Evolutionary conservation across 768 basidiomycete species (phyloP).

Genomic region (Termitomyces sp.): DNA sequence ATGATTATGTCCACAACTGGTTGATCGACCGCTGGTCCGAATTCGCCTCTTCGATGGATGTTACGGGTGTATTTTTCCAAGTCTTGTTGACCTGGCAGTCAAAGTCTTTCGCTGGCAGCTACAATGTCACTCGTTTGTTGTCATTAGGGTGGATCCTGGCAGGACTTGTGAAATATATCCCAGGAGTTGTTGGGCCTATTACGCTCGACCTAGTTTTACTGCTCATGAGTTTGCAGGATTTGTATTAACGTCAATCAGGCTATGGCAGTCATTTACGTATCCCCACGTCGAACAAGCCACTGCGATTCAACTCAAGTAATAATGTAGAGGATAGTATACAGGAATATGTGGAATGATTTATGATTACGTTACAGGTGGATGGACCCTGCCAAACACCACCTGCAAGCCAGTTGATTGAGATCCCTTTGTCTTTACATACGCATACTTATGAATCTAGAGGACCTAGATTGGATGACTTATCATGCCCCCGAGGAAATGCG

Average conservation of each 20-base stretch:
- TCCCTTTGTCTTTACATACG: neutral
- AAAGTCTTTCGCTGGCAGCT: conserved; percentile 19
- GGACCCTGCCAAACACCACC: too few species aligned
- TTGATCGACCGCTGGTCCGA: conserved; percentile 3
- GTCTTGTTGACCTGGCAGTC: conserved; percentile 18
- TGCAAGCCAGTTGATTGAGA: too few species aligned
- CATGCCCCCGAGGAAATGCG: conserved; percentile 6
- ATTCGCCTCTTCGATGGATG: conserved; percentile 5
- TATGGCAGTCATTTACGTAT: conserved; percentile 7
- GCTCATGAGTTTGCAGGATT: conserved; percentile 1
- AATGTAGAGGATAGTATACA: too few species aligned
- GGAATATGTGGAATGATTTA: too few species aligned
- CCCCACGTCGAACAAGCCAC: neutral
- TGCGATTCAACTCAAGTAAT: too few species aligned
- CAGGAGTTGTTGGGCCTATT: conserved; percentile 7
- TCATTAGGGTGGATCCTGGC: neutral
- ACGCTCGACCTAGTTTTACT: conserved; percentile 2
- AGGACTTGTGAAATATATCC: neutral
- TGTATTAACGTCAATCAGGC: neutral
- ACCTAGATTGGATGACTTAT: neutral
- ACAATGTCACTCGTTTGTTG: conserved; percentile 5
- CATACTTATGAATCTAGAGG: too few species aligned
- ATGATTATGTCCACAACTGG: conserved; percentile 5
- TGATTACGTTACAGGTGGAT: neutral
- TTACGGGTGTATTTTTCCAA: conserved; percentile 15